Percentiles rank a stretch among this genome's conserved stretches.
These are phyloP conservation scores for Malassezia restricta DNA, from an alignment of 1,284 basidiomycete species.

Conservation along the genomic window DNA sequence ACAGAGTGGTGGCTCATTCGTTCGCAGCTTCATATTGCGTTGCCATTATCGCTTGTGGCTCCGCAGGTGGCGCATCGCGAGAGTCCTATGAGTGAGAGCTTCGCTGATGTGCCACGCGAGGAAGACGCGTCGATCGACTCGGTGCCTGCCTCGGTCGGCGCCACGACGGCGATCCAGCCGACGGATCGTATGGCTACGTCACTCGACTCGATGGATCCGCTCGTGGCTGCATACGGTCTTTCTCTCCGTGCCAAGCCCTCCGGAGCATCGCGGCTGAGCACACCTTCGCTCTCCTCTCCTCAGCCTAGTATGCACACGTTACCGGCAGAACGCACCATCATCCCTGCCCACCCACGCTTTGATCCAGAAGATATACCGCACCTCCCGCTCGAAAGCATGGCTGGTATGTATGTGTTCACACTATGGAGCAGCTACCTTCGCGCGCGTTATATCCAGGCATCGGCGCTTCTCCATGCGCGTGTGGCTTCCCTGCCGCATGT, in stretches of 20 bases:
- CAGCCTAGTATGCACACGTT: neutral
- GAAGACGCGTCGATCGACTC: neutral
- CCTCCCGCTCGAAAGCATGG: conserved; percentile 9
- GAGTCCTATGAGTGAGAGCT: conserved; percentile 11
- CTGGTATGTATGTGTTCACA: conserved; percentile 14
- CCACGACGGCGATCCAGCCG: neutral
- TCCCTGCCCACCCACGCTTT: conserved; percentile 15
- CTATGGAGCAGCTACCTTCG: conserved; percentile 17
- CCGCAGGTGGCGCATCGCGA: conserved; percentile 11
- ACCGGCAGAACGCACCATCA: neutral
- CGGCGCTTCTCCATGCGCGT: conserved; percentile 7
- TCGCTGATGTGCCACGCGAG: conserved; percentile 6
- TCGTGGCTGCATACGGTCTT: conserved; percentile 10
- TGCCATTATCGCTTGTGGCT: conserved; percentile 7
- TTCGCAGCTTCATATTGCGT: conserved; percentile 10
- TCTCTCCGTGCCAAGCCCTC: neutral
- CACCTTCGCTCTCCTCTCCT: neutral
- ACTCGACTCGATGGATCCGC: conserved; percentile 1
- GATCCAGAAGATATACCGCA: neutral
- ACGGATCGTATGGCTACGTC: neutral
- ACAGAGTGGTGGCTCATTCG: conserved; percentile 15
- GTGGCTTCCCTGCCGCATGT: neutral
- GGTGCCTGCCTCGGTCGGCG: neutral
- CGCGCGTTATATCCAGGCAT: conserved; percentile 11
- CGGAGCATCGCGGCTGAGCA: neutral